Evolutionary conservation across 1,284 basidiomycete species (phyloP), one percentile per base, ranked within the genome.

Genomic region (Ceratobasidium sp.): DNA sequence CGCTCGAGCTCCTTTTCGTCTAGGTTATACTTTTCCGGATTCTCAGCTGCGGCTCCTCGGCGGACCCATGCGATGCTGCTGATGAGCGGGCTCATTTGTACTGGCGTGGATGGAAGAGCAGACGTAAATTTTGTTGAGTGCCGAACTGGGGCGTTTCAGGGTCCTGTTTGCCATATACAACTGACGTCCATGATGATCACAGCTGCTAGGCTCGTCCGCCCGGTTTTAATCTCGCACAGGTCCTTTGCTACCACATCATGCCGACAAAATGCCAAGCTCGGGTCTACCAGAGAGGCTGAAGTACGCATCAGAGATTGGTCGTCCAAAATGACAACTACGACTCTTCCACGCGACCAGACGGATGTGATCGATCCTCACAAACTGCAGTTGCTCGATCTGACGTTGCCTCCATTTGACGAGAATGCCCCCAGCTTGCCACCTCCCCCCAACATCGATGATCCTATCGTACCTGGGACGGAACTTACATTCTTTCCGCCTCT

Each of bases 1-100:
- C 97, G 89, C 78, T 92, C 89, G 41, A 99, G 85, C 82, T 99
- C 97, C 57, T 87, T 84, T 77, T 97, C 94, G 79, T 98, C 94
- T 50, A 99, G 88, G 71, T 93, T 86, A 81, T 98, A 98, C 83
- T 93, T 95, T 78, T 85, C 82, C 3, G 97, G 97, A 77, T 96
- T 87, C 74, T 86, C 86, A 1, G 86, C 84, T 21, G 95, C 85
- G 28, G 89, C 87, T 10, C 97, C 96, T 73, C 93, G 87, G 75
- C 89, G 90, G 46, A 98, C 91, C 97, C 97, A 88, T 34, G 82
- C 80, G 1, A 85, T 79, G 57, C 85, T 82, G 32, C 85, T 86
- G 75, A 88, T 87, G 60, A 86, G 80, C n/a, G 74, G 65, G 32
- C 61, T 74, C 72, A 75, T 76, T 23, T 45, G 18, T 45, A 18